Base-by-base conservation (phyloP, 23 red algal species). In the Gracilariopsis chorda region DNA sequence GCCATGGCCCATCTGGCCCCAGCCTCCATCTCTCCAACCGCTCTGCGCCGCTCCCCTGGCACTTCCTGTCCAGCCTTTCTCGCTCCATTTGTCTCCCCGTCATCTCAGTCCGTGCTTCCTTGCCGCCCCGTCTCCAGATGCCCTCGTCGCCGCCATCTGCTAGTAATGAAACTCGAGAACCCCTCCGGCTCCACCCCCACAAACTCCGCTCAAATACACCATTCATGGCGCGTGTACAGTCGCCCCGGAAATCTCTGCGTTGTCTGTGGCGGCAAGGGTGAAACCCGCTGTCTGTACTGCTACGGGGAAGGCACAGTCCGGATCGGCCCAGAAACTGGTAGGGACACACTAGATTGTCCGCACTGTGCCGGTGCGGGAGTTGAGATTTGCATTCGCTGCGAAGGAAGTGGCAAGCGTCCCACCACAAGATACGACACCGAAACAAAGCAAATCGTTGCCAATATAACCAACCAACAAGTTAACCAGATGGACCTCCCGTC, bases 191-290 rank as follows among this genome's bases (percentile, higher is more conserved):
- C n/a, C n/a, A n/a, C n/a, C n/a, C n/a, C n/a, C n/a, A n/a, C n/a
- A n/a, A n/a, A n/a, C n/a, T n/a, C n/a, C n/a, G n/a, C 14, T 5
- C 40, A n/a, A 19, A 21, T 85, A 8, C 90, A 94, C 69, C 20
- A 48, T 0, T 94, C 91, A 55, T 94, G 91, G 91, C 71, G 39
- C 71, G 77, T 94, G 30, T 87, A 94, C 82, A 39, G 68, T 19
- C 48, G 87, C 46, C 80, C 91, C 13, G 91, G 91, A 29, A 94
- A 94, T 43, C 69, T 77, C 0, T 94, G 91, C 44, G 91, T 94
- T 25, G 16, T 94, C 9, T 94, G 91, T 59, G 40, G 40, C 14
- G 91, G 91, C 21, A 58, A 49, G 28, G 91, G 91, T 17, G 42
- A 78, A 3, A 51, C 60, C 17, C 25, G 29, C 28, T 94, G 91